Percentiles rank a stretch among this genome's conserved stretches.
These are phyloP conservation scores for Syzygium grande DNA, from an alignment of 345 rosid genomes.

Conservation along the genomic window DNA sequence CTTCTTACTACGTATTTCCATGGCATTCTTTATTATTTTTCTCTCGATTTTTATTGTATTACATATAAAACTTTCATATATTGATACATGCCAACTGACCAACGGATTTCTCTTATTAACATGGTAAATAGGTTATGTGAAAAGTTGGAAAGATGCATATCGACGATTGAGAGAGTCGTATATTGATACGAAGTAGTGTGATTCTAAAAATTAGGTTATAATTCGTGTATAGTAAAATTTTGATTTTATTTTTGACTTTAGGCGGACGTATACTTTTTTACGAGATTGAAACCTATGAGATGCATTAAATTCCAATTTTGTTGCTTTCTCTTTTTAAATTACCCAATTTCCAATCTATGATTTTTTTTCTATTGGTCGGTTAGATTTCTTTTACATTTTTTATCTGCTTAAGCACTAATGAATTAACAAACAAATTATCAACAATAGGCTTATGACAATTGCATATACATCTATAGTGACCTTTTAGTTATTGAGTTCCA, in stretches of 20 bases:
- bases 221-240: background rate
- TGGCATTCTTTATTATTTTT: background rate
- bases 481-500: background rate
- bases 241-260: background rate
- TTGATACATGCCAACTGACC: background rate
- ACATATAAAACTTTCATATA: background rate
- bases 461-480: background rate
- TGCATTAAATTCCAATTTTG: background rate
- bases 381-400: background rate
- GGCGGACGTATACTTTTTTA: background rate
- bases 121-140: background rate
- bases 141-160: background rate
- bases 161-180: background rate
- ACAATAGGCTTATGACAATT: background rate
- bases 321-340: background rate
- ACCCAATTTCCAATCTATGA: background rate
- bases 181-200: background rate
- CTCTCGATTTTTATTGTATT: background rate
- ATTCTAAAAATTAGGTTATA: background rate
- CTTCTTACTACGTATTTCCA: background rate
- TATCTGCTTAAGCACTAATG: background rate
- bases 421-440: background rate
- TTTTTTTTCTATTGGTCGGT: background rate
- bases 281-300: background rate
- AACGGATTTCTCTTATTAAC: background rate